Conservation (phyloP, 306 rosid genomes). For the Mimosa pudica region DNA sequence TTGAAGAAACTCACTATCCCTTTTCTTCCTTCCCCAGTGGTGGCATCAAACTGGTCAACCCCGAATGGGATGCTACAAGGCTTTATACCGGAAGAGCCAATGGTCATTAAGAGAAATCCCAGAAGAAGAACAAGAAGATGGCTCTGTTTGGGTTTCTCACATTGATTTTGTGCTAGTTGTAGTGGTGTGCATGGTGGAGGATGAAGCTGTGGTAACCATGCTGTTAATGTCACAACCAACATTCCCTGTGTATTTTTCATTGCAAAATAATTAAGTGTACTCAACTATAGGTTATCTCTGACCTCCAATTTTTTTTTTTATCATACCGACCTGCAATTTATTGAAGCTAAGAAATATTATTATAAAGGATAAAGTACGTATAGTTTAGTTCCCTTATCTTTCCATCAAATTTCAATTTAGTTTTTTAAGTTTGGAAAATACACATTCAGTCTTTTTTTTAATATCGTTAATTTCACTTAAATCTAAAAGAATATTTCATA, state of each 20-base stretch:
- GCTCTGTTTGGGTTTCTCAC: conserved; percentile 41
- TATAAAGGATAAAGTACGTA: too few relatives aligned
- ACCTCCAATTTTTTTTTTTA: too few relatives aligned
- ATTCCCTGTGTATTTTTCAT: conserved; percentile 56
- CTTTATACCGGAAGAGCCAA: conserved; percentile 72
- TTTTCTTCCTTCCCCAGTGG: conserved; percentile 61
- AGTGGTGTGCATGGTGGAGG: conserved; percentile 56
- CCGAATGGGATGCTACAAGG: conserved; percentile 95
- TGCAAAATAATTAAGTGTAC: conserved; percentile 6
- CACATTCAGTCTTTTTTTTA: too few relatives aligned
- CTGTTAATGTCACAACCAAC: conserved; percentile 63
- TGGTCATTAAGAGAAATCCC: conserved; percentile 53
- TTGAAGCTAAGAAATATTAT: too few relatives aligned
- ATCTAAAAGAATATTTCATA: too few relatives aligned
- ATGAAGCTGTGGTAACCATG: conserved; percentile 63
- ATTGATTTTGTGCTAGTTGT: conserved; percentile 40
- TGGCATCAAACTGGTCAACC: conserved; percentile 72
- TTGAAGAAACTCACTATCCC: conserved; percentile 71
- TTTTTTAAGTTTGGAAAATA: too few relatives aligned
- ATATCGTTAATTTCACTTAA: too few relatives aligned
- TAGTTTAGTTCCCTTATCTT: too few relatives aligned
- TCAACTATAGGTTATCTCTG: too few relatives aligned
- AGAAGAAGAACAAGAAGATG: conserved; percentile 48
- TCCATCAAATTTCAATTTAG: too few relatives aligned
- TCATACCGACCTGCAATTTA: too few relatives aligned